These are phyloP conservation scores for Fusarium sp. DNA, from an alignment of 2,329 filamentous ascomycete species.

Conservation along the genomic window DNA sequence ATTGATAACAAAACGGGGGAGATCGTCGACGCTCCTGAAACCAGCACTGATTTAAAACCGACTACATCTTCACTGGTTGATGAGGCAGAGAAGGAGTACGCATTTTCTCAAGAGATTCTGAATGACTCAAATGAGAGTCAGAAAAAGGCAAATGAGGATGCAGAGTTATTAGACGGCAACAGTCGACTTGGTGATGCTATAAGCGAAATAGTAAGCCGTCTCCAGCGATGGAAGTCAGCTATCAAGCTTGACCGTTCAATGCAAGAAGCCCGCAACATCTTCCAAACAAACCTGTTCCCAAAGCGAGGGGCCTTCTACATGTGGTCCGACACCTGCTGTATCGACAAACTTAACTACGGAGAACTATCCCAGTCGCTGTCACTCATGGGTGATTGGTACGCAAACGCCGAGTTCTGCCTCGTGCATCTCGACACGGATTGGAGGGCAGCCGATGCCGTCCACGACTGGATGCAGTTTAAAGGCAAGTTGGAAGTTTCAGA, in stretches of 20 bases:
- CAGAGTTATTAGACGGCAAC: neutral
- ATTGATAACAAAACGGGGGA: neutral
- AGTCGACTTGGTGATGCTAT: neutral
- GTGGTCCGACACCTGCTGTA: conserved; percentile 12
- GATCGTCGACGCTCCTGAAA: too few relatives aligned
- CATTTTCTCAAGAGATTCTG: neutral
- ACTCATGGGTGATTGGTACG: conserved; percentile 17
- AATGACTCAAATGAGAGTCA: fast-evolving
- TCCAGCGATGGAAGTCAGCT: conserved; percentile 11
- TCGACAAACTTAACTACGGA: conserved; percentile 9
- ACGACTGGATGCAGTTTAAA: conserved; percentile 6
- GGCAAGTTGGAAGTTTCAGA: neutral
- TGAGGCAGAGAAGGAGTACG: neutral
- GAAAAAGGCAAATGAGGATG: neutral
- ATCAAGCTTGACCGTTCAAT: neutral
- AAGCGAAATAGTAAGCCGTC: neutral
- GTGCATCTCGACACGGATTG: conserved; percentile 5
- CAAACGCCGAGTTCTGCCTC: conserved; percentile 3
- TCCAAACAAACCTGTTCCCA: neutral
- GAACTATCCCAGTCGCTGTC: conserved; percentile 6
- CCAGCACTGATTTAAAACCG: neutral
- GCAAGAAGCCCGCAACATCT: neutral
- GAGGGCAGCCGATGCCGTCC: neutral
- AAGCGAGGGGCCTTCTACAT: conserved; percentile 1
- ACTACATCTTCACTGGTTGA: neutral